Percentiles rank a stretch among this genome's conserved stretches.
These are phyloP conservation scores for Stephanodiscus minutulus DNA, from an alignment of 108 stramenopile species.

Conservation along the genomic window DNA sequence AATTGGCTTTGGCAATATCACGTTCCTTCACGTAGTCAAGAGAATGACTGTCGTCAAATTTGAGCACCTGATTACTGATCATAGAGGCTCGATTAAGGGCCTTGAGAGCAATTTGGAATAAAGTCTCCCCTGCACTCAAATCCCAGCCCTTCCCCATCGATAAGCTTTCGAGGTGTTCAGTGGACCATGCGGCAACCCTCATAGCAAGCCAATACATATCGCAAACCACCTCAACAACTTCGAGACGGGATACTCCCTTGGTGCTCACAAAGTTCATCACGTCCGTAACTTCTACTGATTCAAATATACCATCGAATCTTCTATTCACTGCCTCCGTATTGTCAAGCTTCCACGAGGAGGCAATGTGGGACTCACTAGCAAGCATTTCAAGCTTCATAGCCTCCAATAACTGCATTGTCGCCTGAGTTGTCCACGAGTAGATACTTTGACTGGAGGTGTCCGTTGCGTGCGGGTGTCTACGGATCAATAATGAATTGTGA, in stretches of 20 bases:
- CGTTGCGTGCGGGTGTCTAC: conserved; percentile 13
- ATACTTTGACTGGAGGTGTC: conserved; percentile 7
- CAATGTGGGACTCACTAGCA: conserved; percentile 12
- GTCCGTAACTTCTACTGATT: conserved; percentile 27
- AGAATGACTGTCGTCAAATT: conserved; percentile 19
- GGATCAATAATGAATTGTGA: conserved; percentile 19
- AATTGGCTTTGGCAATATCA: conserved; percentile 8
- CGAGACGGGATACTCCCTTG: conserved; percentile 5
- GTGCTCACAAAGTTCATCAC: conserved; percentile 8
- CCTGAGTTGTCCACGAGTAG: conserved; percentile 27
- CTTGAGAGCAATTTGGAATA: conserved; percentile 16
- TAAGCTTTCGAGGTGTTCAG: conserved; percentile 23
- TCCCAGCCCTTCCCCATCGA: background rate
- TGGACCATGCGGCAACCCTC: conserved; percentile 24
- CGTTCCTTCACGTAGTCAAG: conserved; percentile 8
- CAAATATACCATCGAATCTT: conserved; percentile 4
- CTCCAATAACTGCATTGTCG: conserved; percentile 28
- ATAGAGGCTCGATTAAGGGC: conserved; percentile 20
- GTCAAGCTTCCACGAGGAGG: conserved; percentile 30
- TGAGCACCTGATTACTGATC: conserved; percentile 24
- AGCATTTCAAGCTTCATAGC: conserved; percentile 24
- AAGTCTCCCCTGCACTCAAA: conserved; percentile 24
- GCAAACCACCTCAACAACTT: conserved; percentile 18
- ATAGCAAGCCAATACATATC: conserved; percentile 26
- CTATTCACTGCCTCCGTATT: conserved; percentile 22